Conservation (phyloP, 1,284 basidiomycete genomes). For the Malassezia globosa region DNA sequence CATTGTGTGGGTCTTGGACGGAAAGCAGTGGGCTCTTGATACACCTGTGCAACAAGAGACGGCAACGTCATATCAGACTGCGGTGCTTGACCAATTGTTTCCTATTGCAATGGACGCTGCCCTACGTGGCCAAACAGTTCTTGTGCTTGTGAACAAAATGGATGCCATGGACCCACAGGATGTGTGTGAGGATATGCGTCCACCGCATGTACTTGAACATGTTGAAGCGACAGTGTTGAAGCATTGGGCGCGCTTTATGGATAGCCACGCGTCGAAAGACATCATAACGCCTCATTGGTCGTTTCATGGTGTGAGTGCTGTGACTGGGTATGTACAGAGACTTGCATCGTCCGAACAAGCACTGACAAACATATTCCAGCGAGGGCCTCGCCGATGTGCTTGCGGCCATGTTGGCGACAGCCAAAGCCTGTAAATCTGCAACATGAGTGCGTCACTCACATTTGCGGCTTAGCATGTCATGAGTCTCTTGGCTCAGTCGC, state of each 20-base stretch:
- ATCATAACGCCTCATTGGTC: not conserved
- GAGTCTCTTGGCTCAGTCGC: too few relatives aligned
- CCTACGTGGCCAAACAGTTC: conserved; percentile 1
- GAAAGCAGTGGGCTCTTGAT: conserved; percentile 8
- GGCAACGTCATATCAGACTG: conserved; percentile 1
- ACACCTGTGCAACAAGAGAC: not conserved
- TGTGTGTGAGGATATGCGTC: not conserved
- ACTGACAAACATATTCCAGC: too few relatives aligned
- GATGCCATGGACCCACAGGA: not conserved
- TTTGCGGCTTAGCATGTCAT: too few relatives aligned
- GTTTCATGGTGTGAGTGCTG: conserved; percentile 5
- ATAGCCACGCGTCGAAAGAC: not conserved
- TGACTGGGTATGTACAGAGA: conserved; percentile 6
- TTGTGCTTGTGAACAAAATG: conserved; percentile 8
- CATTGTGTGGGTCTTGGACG: conserved; percentile 28
- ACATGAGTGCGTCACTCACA: too few relatives aligned
- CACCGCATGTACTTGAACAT: not conserved
- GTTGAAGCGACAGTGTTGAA: not conserved
- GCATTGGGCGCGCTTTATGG: not conserved
- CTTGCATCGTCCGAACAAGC: too few relatives aligned
- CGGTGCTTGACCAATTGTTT: not conserved
- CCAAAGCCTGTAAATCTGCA: too few relatives aligned
- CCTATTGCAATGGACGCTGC: conserved; percentile 1
- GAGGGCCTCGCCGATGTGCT: conserved; percentile 4
- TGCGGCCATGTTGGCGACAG: not conserved